Evolutionary conservation across 345 rosid species (phyloP).

Genomic region (Hibiscus trionum): DNA sequence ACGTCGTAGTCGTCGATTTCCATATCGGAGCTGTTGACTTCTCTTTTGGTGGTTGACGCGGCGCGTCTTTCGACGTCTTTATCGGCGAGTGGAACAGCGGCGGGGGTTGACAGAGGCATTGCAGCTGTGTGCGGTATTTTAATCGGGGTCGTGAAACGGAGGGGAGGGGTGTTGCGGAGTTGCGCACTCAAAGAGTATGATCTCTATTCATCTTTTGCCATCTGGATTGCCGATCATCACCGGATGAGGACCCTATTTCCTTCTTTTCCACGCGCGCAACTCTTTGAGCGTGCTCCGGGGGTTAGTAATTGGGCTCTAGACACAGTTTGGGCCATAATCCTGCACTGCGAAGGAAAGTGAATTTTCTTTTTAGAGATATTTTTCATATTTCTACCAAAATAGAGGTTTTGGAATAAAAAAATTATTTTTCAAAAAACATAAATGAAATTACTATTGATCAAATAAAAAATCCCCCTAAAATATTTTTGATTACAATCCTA

Average conservation of each 20-base stretch:
- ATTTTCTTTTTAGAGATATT: too few relatives aligned
- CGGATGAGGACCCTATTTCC: not conserved
- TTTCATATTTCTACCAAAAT: too few relatives aligned
- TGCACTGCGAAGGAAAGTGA: not conserved
- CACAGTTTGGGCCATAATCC: not conserved
- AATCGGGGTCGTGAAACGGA: not conserved
- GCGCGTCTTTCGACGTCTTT: not conserved
- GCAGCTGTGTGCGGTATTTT: not conserved
- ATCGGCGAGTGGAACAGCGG: not conserved
- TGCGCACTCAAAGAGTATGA: not conserved
- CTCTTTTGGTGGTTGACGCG: not conserved
- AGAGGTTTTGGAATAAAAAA: too few relatives aligned
- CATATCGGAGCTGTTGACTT: slow-evolving; percentile 8
- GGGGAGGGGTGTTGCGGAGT: not conserved
- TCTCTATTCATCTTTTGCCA: not conserved
- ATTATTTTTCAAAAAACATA: too few relatives aligned
- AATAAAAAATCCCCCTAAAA: too few relatives aligned
- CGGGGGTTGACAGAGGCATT: not conserved
- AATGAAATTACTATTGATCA: too few relatives aligned
- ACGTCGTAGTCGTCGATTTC: not conserved
- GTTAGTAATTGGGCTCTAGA: not conserved
- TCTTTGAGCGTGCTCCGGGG: not conserved
- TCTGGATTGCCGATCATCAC: not conserved
- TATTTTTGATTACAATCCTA: too few relatives aligned
- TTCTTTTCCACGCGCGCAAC: not conserved